Conservation (phyloP, 306 rosid species). For the Ceratonia siliqua region DNA sequence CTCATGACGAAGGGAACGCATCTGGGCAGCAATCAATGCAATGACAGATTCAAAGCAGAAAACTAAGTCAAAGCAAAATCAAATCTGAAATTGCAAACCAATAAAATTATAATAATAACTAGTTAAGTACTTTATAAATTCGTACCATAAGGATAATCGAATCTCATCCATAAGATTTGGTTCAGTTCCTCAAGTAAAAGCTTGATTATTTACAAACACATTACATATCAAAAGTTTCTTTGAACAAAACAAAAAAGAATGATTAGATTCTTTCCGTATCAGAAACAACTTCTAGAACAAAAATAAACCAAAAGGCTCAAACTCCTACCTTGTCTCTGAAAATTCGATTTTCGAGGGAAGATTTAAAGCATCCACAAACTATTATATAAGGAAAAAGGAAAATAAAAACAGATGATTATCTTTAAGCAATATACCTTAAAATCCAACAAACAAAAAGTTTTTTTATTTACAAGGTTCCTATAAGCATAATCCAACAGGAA, state of each 20-base stretch:
- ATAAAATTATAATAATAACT: not conserved
- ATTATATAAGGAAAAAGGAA: not conserved
- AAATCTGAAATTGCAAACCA: not conserved
- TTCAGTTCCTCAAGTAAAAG: slow-evolving; percentile 1
- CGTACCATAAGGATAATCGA: not conserved
- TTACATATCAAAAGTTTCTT: not conserved
- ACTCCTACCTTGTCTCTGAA: slow-evolving; percentile 38
- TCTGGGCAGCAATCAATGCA: not conserved
- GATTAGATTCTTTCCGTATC: slow-evolving; percentile 2
- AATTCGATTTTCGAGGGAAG: slow-evolving; percentile 30
- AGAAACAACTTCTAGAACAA: slow-evolving; percentile 9
- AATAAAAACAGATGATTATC: not conserved
- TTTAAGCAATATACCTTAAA: not conserved
- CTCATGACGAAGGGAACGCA: not conserved
- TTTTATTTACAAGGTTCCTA: slow-evolving; percentile 8
- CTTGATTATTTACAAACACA: not conserved
- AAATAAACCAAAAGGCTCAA: slow-evolving; percentile 25
- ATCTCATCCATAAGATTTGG: not conserved
- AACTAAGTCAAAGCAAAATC: not conserved
- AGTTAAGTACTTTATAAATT: not conserved
- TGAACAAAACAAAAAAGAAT: not conserved
- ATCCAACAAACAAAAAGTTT: not conserved
- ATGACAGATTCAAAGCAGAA: not conserved
- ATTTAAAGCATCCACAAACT: slow-evolving; percentile 17
- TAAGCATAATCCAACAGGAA: slow-evolving; percentile 21